A percentile compares a stretch with the other conserved stretches of the same genome.
Conservation (phyloP, 306 rosid genomes). For the Cucurbita ficifolia region DNA sequence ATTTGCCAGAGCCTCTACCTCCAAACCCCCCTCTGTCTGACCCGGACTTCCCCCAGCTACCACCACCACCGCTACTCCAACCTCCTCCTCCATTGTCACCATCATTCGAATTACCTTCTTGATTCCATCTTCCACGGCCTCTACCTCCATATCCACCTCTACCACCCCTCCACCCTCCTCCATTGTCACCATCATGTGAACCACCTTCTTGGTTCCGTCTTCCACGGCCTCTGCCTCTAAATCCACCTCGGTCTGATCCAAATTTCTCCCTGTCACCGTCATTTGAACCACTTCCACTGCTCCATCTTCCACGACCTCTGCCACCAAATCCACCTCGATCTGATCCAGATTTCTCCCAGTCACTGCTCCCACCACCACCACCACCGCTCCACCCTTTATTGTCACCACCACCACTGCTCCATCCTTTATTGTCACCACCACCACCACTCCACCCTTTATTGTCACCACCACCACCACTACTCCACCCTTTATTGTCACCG, state of each 20-base stretch:
- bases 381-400: conserved; percentile 25
- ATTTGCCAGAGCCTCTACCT: conserved; percentile 61
- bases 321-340: conserved; percentile 39
- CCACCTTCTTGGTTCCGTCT: conserved; percentile 45
- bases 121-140: conserved; percentile 52
- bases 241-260: conserved; percentile 30
- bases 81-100: conserved; percentile 22
- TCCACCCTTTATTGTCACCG: conserved; percentile 14
- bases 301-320: conserved; percentile 62
- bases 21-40: conserved; percentile 31
- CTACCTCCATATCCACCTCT: conserved; percentile 41
- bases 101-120: conserved; percentile 21
- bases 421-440: conserved; percentile 12
- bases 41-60: background rate
- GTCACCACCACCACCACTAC: conserved; percentile 17
- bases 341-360: conserved; percentile 13
- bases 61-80: conserved; percentile 25
- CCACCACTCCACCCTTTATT: conserved; percentile 32
- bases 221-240: conserved; percentile 53
- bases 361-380: background rate
- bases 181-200: conserved; percentile 31
- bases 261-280: background rate
- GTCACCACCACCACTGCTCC: conserved; percentile 15
- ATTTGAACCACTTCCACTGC: conserved; percentile 39
- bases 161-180: conserved; percentile 27